Evolutionary conservation across 371 early-diverging fungal species (phyloP).

Genomic region (Nematocida major): DNA sequence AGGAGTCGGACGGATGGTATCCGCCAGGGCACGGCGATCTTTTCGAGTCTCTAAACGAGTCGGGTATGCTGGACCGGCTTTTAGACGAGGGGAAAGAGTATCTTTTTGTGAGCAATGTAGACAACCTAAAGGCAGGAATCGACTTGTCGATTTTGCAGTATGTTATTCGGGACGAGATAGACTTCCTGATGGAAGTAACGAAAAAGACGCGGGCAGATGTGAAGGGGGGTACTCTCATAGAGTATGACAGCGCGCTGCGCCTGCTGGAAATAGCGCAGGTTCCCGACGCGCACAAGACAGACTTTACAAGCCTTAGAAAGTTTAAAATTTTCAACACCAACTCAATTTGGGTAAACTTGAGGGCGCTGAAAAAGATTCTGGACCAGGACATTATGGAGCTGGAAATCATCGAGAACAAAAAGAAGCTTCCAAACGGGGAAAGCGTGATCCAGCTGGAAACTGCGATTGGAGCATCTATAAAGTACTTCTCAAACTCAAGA

Average conservation of each 20-base stretch:
- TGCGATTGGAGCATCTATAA: constrained; percentile 96
- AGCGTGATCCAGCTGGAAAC: constrained; percentile 96
- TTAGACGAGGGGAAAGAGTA: constrained; percentile 92
- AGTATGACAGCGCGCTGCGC: constrained; percentile 84
- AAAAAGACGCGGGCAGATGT: constrained; percentile 98
- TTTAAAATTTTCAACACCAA: constrained; percentile 99
- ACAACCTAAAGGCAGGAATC: constrained; percentile 94
- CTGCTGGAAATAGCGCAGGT: constrained; percentile 98
- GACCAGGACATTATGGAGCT: constrained; percentile 73
- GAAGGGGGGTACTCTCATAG: constrained; percentile 97
- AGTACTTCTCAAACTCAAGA: constrained; percentile 85
- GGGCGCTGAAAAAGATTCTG: constrained; percentile 83
- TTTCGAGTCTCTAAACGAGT: constrained; percentile 82
- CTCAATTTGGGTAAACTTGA: constrained; percentile 89
- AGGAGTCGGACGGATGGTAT: constrained; percentile 68
- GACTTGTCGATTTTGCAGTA: constrained; percentile 83
- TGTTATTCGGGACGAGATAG: constrained; percentile 76
- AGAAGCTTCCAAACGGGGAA: constrained; percentile 70
- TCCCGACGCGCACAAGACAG: constrained; percentile 80
- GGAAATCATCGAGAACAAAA: constrained; percentile 93
- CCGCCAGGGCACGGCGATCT: constrained; percentile 99
- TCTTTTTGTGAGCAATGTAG: constrained; percentile 96
- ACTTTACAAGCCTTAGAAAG: constrained; percentile 96
- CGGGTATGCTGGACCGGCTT: constrained; percentile 85
- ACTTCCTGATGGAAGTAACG: constrained; percentile 97